phyloP scores from a whole-genome alignment of 1,139 yeast genomes.

The Candida smagusa region DNA sequence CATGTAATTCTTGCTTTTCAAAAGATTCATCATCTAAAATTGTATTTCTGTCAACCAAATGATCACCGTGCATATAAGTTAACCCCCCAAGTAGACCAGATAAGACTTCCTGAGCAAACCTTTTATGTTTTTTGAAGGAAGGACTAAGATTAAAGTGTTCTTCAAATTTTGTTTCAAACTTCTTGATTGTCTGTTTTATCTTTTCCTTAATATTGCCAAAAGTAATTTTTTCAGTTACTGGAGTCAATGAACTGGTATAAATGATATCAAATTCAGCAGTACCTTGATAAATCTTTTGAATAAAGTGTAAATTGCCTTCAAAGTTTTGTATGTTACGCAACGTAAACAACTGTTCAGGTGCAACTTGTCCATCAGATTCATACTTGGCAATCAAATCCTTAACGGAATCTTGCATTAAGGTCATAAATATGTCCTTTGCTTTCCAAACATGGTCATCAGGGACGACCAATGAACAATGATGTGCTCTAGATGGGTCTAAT shows the following conservation, averaged over 20 bases:
- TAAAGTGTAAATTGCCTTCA: slow-evolving; percentile 73
- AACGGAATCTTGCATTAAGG: slow-evolving; percentile 68
- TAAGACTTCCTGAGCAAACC: slow-evolving; percentile 73
- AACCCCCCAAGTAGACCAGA: slow-evolving; percentile 89
- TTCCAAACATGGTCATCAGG: slow-evolving; percentile 78
- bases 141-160: slow-evolving; percentile 49
- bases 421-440: slow-evolving; percentile 72
- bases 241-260: slow-evolving; percentile 49
- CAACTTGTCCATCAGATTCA: slow-evolving; percentile 28
- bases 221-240: slow-evolving; percentile 37
- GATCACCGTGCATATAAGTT: slow-evolving; percentile 86
- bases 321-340: slow-evolving; percentile 59
- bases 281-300: slow-evolving; percentile 75
- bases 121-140: slow-evolving; percentile 52
- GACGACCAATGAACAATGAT: slow-evolving; percentile 64
- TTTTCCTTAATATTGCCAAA: slow-evolving; percentile 37
- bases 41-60: slow-evolving; percentile 73
- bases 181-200: slow-evolving; percentile 32
- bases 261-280: slow-evolving; percentile 73
- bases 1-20: slow-evolving; percentile 50
- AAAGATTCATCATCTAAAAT: slow-evolving; percentile 64
- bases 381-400: slow-evolving; percentile 40
- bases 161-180: slow-evolving; percentile 56
- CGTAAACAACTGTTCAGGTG: slow-evolving; percentile 51
- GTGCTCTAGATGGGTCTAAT: slow-evolving; percentile 54